These are phyloP conservation scores for Cyberlindnera petersonii DNA, from an alignment of 805 yeast species.

Conservation along the genomic window DNA sequence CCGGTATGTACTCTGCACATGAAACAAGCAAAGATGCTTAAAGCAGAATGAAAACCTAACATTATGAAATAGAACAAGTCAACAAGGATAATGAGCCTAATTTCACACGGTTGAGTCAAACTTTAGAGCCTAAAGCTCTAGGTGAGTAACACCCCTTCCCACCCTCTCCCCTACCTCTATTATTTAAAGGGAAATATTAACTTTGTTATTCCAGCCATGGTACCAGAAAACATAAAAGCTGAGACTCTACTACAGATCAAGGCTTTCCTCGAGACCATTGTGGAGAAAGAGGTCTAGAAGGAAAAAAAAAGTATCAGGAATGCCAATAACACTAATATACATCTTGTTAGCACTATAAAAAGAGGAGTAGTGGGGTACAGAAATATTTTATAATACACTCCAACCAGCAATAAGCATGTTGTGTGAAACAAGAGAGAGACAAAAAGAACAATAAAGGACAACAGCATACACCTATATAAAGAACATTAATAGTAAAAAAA, in stretches of 20 bases:
- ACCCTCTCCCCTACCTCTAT: no score
- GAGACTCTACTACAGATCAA: slow-evolving; percentile 56
- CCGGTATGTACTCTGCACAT: slow-evolving; percentile 40
- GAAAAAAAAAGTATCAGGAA: not conserved
- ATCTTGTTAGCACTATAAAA: no score
- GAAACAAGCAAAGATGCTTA: no score
- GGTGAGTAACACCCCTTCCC: slow-evolving; percentile 40
- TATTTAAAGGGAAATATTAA: slow-evolving; percentile 14
- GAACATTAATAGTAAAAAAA: not conserved
- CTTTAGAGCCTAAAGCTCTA: slow-evolving; percentile 63
- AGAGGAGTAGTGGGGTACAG: not conserved
- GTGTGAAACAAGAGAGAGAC: not conserved
- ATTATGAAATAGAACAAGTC: slow-evolving; percentile 34
- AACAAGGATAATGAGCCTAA: slow-evolving; percentile 41
- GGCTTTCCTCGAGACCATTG: slow-evolving; percentile 51
- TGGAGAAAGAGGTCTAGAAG: slow-evolving; percentile 32
- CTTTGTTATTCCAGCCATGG: slow-evolving; percentile 38
- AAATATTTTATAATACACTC: slow-evolving; percentile 3
- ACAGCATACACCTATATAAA: slow-evolving; percentile 2
- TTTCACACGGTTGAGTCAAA: slow-evolving; percentile 48
- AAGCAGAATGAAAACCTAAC: no score
- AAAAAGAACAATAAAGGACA: slow-evolving; percentile 4
- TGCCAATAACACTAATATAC: not conserved
- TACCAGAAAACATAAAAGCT: slow-evolving; percentile 60
- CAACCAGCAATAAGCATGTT: slow-evolving; percentile 5